Percentiles rank a stretch among this genome's conserved stretches.
Conservation (phyloP, 768 basidiomycete genomes). For the Boletus pseudopeckii region DNA sequence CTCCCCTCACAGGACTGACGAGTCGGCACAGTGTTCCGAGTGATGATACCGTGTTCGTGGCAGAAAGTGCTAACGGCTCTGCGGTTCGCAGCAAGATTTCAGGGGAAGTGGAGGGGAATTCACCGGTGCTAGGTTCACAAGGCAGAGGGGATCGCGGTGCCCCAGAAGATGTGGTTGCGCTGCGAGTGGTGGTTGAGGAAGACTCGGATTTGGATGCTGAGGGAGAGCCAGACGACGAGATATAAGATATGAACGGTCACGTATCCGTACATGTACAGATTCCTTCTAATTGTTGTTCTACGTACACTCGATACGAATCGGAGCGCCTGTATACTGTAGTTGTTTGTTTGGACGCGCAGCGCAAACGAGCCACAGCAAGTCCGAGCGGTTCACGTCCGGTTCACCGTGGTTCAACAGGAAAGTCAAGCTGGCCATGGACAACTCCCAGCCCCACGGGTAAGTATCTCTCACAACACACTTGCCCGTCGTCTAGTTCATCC, state of each 20-base stretch:
- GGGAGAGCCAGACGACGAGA: constrained; percentile 44
- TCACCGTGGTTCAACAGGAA: constrained; percentile 33
- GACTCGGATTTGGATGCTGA: constrained; percentile 40
- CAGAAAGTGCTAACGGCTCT: constrained; percentile 29
- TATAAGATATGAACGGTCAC: constrained; percentile 38
- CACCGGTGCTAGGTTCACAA: constrained; percentile 8
- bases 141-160: not conserved
- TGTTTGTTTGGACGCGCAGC: constrained; percentile 24
- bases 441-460: constrained; percentile 34
- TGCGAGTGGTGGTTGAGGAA: constrained; percentile 18
- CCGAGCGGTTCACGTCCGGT: constrained; percentile 36
- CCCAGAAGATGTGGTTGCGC: constrained; percentile 1
- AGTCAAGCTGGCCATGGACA: constrained; percentile 30
- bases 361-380: constrained; percentile 33
- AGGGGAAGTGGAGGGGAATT: constrained; percentile 14
- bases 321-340: constrained; percentile 6
- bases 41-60: constrained; percentile 51
- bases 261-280: constrained; percentile 23
- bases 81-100: constrained; percentile 29
- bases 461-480: constrained; percentile 17
- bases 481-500: not conserved
- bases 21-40: constrained; percentile 55
- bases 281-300: constrained; percentile 22
- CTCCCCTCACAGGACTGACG: constrained; percentile 46
- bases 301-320: constrained; percentile 23